These are phyloP conservation scores for Polyporus tsugae DNA, from an alignment of 1,284 basidiomycete species.

Conservation along the genomic window DNA sequence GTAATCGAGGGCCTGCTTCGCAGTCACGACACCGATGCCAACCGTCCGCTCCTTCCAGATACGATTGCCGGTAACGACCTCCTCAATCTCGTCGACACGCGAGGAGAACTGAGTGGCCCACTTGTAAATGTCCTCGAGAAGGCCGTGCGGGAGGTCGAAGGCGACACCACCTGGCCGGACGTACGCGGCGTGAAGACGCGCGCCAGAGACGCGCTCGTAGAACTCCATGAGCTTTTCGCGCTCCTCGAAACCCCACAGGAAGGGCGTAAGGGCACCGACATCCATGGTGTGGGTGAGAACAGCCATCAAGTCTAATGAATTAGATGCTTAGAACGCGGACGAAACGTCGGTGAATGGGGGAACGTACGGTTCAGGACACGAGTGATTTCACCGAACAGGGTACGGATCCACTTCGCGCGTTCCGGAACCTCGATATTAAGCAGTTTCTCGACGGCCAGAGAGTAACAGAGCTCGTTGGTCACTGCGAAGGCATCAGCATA, in stretches of 20 bases:
- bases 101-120: slow-evolving; percentile 96
- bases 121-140: slow-evolving; percentile 97
- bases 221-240: slow-evolving; percentile 99
- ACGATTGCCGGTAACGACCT: slow-evolving; percentile 96
- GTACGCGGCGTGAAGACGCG: slow-evolving; percentile 97
- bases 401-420: slow-evolving; percentile 98
- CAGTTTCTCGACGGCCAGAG: slow-evolving; percentile 97
- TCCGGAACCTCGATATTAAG: slow-evolving; percentile 99
- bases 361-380: slow-evolving; percentile 90
- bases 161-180: slow-evolving; percentile 98
- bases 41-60: slow-evolving; percentile 98
- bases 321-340: background rate
- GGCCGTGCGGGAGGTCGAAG: slow-evolving; percentile 95
- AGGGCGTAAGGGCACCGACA: slow-evolving; percentile 97
- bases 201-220: slow-evolving; percentile 98
- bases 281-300: slow-evolving; percentile 96
- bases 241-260: slow-evolving; percentile 99
- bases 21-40: slow-evolving; percentile 91
- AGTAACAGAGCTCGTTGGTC: slow-evolving; percentile 98
- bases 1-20: slow-evolving; percentile 93
- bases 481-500: slow-evolving; percentile 53
- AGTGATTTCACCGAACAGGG: slow-evolving; percentile 97
- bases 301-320: slow-evolving; percentile 87
- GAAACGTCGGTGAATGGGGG: slow-evolving; percentile 4
- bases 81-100: slow-evolving; percentile 96